Base-by-base conservation (phyloP, 2,329 filamentous ascomycete species). In the Xylariales sp. region DNA sequence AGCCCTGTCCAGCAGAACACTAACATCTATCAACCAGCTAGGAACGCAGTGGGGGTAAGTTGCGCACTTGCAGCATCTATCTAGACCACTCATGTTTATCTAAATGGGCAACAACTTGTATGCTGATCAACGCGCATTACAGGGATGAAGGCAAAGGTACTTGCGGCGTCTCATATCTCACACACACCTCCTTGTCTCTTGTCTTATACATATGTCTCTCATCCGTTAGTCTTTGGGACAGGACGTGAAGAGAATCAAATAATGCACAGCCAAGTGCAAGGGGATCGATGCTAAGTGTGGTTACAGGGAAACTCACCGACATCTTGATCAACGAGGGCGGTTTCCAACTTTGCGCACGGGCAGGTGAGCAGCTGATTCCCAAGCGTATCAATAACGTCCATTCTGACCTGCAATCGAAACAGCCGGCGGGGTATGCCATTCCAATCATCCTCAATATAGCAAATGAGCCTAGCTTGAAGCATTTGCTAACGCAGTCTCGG, bases 121-220 rank as follows among this genome's bases (percentile, higher is more conserved):
- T 53, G 23, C 48, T 18, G 23, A 55, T 5, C 32, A 45, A 53
- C 9, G 9, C 49, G 16, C 36, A 43, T 52, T 46, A 5, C 32
- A 63, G 59, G 43, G 48, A 67, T 30, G 65, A 67, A 55, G 59
- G 59, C 28, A 67, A 67, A 60, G 46, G 58, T 62, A 62, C 32
- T 46, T 16, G 7, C 1, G 8, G 5, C 12, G 14, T 4, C 14
- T 53, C 46, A 16, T 9, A 3, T 28, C 56, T 23, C 5, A 10
- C 5, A 5, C 18, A 39, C 12, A 8, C 12, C 2, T 10, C 36
- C 8, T 39, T 39, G 8, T 39, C 2, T 10, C 36, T 9, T 39
- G 1, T 39, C 36, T 39, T 39, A 39, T 39, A 39, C 36, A 10
- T 8, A 10, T 39, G 36, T 10, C 8, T 39, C 12, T 39, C 36